Evolutionary conservation across 208 protist species (phyloP).

Genomic region (Trypanosoma grayi): DNA sequence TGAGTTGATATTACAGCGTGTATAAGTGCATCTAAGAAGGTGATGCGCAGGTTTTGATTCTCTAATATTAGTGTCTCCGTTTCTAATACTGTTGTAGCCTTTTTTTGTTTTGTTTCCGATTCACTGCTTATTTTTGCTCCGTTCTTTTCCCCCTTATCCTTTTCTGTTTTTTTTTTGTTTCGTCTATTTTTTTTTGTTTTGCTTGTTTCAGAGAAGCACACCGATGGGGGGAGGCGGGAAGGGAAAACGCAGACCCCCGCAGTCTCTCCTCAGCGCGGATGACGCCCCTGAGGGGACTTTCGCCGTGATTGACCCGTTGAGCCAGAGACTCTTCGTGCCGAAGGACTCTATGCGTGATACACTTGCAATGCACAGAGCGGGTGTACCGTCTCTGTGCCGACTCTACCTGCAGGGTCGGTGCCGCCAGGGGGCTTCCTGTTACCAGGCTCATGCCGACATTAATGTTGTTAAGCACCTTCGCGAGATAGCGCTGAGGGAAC

Average conservation of each 20-base stretch:
- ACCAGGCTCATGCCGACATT: constrained; percentile 72
- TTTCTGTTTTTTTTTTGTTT: constrained; percentile 1
- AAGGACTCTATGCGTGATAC: constrained; percentile 61
- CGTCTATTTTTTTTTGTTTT: constrained; percentile 5
- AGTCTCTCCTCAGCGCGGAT: constrained; percentile 55
- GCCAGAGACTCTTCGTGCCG: constrained; percentile 71
- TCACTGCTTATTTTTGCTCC: constrained; percentile 13
- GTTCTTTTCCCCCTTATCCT: not conserved
- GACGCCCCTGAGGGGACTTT: constrained; percentile 56
- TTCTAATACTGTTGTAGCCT: not conserved
- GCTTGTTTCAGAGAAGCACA: not conserved
- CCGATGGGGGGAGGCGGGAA: constrained; percentile 18
- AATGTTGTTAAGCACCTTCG: constrained; percentile 48
- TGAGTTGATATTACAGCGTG: constrained; percentile 32
- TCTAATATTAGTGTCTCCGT: not conserved
- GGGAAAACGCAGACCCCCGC: constrained; percentile 31
- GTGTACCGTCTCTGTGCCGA: constrained; percentile 77
- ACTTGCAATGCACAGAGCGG: constrained; percentile 68
- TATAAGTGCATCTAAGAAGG: constrained; percentile 13
- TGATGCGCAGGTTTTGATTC: not conserved
- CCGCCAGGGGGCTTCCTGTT: constrained; percentile 69
- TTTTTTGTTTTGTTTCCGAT: constrained; percentile 21
- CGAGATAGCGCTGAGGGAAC: constrained; percentile 52
- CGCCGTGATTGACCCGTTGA: constrained; percentile 79
- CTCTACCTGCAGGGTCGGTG: constrained; percentile 79